Conservation (phyloP, 2,329 filamentous ascomycete genomes). For the Xylaria sp. region DNA sequence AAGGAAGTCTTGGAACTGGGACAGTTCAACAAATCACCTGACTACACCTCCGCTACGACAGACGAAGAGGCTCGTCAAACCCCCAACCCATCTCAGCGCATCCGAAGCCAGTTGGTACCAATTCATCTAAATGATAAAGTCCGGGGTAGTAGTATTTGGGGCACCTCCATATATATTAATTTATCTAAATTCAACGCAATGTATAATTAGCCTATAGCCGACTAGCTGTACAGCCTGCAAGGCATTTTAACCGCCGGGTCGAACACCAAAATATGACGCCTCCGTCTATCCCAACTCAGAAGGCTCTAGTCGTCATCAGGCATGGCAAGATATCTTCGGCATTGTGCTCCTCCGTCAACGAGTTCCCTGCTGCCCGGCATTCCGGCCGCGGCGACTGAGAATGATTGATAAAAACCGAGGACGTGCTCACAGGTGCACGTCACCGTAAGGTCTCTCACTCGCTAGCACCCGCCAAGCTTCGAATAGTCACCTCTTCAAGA, state of each 20-base stretch:
- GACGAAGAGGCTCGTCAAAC: not conserved
- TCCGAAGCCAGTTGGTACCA: not conserved
- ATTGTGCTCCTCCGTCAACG: not conserved
- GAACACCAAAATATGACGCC: constrained; percentile 6
- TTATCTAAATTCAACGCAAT: constrained; percentile 22
- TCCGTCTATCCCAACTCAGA: constrained; percentile 24
- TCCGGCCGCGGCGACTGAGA: not conserved
- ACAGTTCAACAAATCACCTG: not conserved
- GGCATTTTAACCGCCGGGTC: constrained; percentile 34
- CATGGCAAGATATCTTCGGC: constrained; percentile 26
- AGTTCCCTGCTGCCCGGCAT: not conserved
- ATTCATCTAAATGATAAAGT: constrained; percentile 24
- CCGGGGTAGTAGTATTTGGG: constrained; percentile 3
- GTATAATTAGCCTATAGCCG: not conserved
- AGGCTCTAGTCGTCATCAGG: constrained; percentile 30
- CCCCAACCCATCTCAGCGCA: constrained; percentile 14
- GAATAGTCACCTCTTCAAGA: constrained; percentile 28
- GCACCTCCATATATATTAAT: not conserved
- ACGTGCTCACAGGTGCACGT: not conserved
- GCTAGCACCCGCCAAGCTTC: not conserved
- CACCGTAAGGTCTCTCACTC: constrained; percentile 16
- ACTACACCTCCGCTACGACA: not conserved
- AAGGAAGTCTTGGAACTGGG: not conserved
- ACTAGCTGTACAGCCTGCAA: constrained; percentile 14
- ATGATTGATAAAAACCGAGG: constrained; percentile 15